These are phyloP conservation scores for Xylaria venustula DNA, from an alignment of 495 filamentous ascomycete species.

Conservation along the genomic window DNA sequence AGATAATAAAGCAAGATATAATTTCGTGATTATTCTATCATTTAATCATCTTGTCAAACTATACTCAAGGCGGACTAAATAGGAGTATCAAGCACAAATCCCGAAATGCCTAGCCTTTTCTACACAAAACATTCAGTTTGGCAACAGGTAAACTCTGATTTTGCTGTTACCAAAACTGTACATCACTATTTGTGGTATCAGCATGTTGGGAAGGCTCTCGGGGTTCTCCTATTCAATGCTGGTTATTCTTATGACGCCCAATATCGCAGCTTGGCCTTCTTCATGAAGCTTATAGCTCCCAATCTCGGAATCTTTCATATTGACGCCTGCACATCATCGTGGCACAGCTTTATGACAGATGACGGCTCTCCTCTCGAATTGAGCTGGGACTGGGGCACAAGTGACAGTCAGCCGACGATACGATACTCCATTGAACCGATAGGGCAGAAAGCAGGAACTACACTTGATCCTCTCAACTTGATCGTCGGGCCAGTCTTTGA, in stretches of 20 bases:
- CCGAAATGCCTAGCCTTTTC: not conserved
- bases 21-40: too few species aligned
- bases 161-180: not conserved
- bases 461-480: constrained; percentile 26
- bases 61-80: too few species aligned
- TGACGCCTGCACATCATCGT: not conserved
- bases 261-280: not conserved
- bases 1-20: too few species aligned
- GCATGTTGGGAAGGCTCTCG: not conserved
- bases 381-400: constrained; percentile 34
- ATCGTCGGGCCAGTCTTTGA: constrained; percentile 13
- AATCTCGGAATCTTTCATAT: not conserved
- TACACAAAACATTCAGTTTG: not conserved
- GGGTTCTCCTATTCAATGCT: not conserved
- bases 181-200: not conserved
- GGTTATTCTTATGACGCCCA: not conserved
- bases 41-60: too few species aligned
- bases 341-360: constrained; percentile 42
- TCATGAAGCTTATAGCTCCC: not conserved
- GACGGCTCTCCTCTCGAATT: constrained; percentile 35
- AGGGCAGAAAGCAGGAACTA: constrained; percentile 21
- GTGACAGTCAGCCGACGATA: constrained; percentile 11
- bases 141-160: not conserved
- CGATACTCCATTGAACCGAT: constrained; percentile 36
- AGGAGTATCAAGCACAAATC: too few species aligned